phyloP scores from a whole-genome alignment of 441 rosid genomes.

The Arabidopsis lyrata region DNA sequence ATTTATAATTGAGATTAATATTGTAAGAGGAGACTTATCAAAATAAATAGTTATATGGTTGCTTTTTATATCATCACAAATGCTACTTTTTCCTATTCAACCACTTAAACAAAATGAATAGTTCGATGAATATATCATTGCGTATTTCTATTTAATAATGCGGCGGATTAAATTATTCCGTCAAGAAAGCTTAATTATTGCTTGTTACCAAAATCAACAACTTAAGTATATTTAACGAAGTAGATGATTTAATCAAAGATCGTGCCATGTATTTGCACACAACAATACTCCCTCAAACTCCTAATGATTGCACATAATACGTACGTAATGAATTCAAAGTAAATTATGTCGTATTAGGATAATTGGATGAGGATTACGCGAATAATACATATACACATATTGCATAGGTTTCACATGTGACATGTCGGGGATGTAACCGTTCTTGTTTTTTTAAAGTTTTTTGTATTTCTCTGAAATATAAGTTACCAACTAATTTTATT shows the following conservation, averaged over 20 bases:
- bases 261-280: slow-evolving; percentile 46
- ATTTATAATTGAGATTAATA: background rate
- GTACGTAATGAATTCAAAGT: slow-evolving; percentile 21
- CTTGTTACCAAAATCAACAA: slow-evolving; percentile 27
- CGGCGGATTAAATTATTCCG: slow-evolving; percentile 28
- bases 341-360: slow-evolving; percentile 24
- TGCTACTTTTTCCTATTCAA: background rate
- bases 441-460: background rate
- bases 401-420: slow-evolving; percentile 23
- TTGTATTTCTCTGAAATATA: background rate
- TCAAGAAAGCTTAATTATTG: slow-evolving; percentile 24
- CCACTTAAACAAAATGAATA: slow-evolving; percentile 9
- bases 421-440: slow-evolving; percentile 14
- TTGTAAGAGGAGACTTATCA: slow-evolving; percentile 10
- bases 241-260: slow-evolving; percentile 26
- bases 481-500: background rate
- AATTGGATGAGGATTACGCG: slow-evolving; percentile 18
- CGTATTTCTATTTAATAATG: slow-evolving; percentile 19
- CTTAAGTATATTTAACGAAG: slow-evolving; percentile 37
- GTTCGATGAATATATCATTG: slow-evolving; percentile 18
- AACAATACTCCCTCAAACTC: slow-evolving; percentile 37
- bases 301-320: slow-evolving; percentile 42
- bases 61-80: background rate
- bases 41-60: background rate
- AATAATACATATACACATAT: slow-evolving; percentile 2